Evolutionary conservation across 768 basidiomycete species (phyloP).

Genomic region (Trametes coccinea): DNA sequence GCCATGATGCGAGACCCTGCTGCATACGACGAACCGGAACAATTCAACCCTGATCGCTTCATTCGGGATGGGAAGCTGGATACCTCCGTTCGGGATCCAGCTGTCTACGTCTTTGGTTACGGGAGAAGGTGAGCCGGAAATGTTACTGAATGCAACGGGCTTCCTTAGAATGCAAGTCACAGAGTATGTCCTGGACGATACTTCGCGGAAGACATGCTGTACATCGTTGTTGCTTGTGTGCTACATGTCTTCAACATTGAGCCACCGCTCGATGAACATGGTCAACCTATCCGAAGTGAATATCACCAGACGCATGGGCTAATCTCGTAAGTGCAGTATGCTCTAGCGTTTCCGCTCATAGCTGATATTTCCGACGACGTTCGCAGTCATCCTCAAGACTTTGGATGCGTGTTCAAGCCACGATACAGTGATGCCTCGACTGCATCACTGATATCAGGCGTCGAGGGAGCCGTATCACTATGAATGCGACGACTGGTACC

Average conservation of each 20-base stretch:
- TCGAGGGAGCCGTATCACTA: no score
- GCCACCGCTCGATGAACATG: not conserved
- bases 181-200: not conserved
- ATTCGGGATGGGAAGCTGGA: not conserved
- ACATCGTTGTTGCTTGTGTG: not conserved
- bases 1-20: not conserved
- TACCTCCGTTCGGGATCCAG: not conserved
- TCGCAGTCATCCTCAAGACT: not conserved
- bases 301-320: no score
- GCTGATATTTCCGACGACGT: no score
- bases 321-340: no score
- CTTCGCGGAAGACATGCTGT: not conserved
- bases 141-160: no score
- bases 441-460: no score
- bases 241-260: not conserved
- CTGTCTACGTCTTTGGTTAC: not conserved
- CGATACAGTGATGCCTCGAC: not conserved
- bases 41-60: not conserved
- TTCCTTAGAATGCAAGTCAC: no score
- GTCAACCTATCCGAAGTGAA: not conserved
- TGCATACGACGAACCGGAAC: not conserved
- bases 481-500: no score
- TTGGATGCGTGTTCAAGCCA: not conserved
- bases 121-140: not conserved
- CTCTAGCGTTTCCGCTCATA: no score